Evolutionary conservation across 73 alveolate genomes (phyloP).

Genomic region (Paramecium tetraurelia): DNA sequence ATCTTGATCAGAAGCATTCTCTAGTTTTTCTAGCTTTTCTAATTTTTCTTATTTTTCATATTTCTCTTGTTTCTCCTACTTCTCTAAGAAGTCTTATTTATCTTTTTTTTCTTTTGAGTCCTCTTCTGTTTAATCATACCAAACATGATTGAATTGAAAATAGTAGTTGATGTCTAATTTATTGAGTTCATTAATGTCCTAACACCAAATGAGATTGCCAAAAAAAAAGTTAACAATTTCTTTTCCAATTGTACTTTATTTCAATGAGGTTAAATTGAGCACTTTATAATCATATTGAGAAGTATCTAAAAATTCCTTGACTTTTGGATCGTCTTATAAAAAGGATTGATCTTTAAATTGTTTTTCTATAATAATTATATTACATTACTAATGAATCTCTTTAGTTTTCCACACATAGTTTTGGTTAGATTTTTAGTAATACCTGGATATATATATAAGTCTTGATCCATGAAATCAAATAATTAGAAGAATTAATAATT

Average conservation of each 20-base stretch:
- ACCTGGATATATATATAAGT: neutral
- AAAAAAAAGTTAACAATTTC: neutral
- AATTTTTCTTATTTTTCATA: neutral
- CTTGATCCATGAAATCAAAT: neutral
- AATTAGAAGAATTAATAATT: neutral
- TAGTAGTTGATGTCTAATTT: neutral
- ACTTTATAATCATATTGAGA: neutral
- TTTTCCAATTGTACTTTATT: neutral
- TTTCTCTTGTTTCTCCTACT: neutral
- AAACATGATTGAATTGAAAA: neutral
- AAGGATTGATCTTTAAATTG: neutral
- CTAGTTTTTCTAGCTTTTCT: neutral
- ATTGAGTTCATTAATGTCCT: neutral
- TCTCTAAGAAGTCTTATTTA: neutral
- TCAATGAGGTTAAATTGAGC: neutral
- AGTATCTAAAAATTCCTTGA: neutral
- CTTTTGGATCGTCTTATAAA: neutral
- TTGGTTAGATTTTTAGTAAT: neutral
- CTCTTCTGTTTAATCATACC: neutral
- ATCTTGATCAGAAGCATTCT: neutral
- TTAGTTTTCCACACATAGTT: neutral
- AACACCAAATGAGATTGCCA: neutral
- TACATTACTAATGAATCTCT: neutral
- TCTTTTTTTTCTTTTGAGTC: neutral
- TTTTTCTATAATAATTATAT: neutral